A percentile compares a stretch with the other conserved stretches of the same genome.
Evolutionary conservation across 768 basidiomycete species (phyloP).

Genomic region (Melanogaster broomeanus): DNA sequence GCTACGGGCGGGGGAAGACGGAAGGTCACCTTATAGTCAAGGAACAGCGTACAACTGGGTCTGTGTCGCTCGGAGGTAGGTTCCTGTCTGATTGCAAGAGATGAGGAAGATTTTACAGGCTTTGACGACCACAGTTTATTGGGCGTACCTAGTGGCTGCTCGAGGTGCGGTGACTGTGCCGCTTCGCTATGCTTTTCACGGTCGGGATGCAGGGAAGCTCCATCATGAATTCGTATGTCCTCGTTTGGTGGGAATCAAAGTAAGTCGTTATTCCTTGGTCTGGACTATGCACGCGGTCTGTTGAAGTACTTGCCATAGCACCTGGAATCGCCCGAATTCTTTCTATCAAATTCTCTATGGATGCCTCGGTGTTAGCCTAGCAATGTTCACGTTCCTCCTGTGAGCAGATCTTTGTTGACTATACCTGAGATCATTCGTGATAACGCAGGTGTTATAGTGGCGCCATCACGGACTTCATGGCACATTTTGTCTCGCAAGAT

Average conservation of each 20-base stretch:
- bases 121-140: slow-evolving; percentile 48
- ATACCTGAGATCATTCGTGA: neutral
- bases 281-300: neutral
- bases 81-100: neutral
- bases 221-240: slow-evolving; percentile 63
- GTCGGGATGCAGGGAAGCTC: slow-evolving; percentile 62
- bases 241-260: slow-evolving; percentile 75
- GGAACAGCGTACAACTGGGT: slow-evolving; percentile 67
- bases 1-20: slow-evolving; percentile 61
- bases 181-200: slow-evolving; percentile 48
- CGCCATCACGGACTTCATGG: slow-evolving; percentile 53
- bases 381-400: slow-evolving; percentile 59
- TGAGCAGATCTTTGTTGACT: slow-evolving; percentile 17
- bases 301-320: slow-evolving; percentile 27
- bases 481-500: slow-evolving; percentile 60
- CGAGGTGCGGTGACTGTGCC: slow-evolving; percentile 51
- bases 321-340: slow-evolving; percentile 48
- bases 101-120: neutral
- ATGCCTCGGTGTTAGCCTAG: slow-evolving; percentile 57
- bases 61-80: slow-evolving; percentile 51
- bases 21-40: slow-evolving; percentile 68
- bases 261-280: slow-evolving; percentile 27
- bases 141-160: slow-evolving; percentile 58
- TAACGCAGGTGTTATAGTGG: slow-evolving; percentile 40
- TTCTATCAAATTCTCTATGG: slow-evolving; percentile 71